Conservation (phyloP, 1,139 yeast species). For the Kluyveromyces sp. region DNA sequence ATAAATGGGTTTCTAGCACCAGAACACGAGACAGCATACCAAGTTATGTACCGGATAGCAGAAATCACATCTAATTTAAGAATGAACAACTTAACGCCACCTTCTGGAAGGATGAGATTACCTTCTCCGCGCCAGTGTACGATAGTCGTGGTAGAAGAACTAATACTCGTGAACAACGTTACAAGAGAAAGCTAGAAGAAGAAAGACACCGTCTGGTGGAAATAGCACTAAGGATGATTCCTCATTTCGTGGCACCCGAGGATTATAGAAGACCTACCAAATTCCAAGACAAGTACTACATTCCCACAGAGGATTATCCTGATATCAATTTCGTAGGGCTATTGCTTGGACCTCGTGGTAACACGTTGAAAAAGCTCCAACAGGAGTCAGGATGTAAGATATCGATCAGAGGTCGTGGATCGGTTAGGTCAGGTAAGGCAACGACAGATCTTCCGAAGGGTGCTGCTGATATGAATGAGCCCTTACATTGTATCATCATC, state of each 20-base stretch:
- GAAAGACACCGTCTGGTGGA: slow-evolving; percentile 78
- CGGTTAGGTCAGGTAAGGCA: slow-evolving; percentile 85
- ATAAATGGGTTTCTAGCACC: slow-evolving; percentile 56
- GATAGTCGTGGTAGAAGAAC: slow-evolving; percentile 75
- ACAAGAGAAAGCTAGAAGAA: slow-evolving; percentile 53
- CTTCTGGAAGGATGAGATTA: slow-evolving; percentile 40
- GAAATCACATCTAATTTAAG: slow-evolving; percentile 63
- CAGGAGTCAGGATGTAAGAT: slow-evolving; percentile 78
- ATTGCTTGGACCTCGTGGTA: slow-evolving; percentile 91
- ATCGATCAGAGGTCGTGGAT: slow-evolving; percentile 88
- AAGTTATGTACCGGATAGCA: slow-evolving; percentile 64
- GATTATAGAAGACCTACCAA: slow-evolving; percentile 69
- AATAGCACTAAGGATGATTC: slow-evolving; percentile 60
- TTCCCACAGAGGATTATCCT: slow-evolving; percentile 84
- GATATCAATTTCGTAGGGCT: slow-evolving; percentile 90
- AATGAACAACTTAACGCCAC: slow-evolving; percentile 36
- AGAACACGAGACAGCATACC: slow-evolving; percentile 82
- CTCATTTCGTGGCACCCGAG: slow-evolving; percentile 74
- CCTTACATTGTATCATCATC: slow-evolving; percentile 79
- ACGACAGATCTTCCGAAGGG: slow-evolving; percentile 40
- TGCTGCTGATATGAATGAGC: slow-evolving; percentile 58
- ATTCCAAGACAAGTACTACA: slow-evolving; percentile 71
- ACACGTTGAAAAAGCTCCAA: slow-evolving; percentile 74
- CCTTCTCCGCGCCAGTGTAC: slow-evolving; percentile 89
- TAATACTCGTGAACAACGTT: slow-evolving; percentile 72